A percentile compares a stretch with the other conserved stretches of the same genome.
Evolutionary conservation across 148 eudicot genomes (phyloP).

Genomic region (Diospyros lotus): DNA sequence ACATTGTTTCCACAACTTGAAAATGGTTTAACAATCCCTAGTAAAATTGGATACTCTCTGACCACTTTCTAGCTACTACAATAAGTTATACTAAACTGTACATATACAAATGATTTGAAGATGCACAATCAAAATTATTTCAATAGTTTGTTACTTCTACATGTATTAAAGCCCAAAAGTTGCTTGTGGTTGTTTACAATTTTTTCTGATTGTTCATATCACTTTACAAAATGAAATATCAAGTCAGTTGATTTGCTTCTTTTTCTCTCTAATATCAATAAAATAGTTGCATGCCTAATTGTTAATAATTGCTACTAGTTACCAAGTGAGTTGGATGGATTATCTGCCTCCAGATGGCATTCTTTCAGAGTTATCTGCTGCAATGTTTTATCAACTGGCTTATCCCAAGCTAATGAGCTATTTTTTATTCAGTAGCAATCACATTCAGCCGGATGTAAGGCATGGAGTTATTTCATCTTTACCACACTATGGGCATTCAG

Average conservation of each 20-base stretch:
- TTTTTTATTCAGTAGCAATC: slow-evolving; percentile 31
- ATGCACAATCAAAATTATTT: no score
- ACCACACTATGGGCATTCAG: slow-evolving; percentile 75
- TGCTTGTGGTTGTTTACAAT: no score
- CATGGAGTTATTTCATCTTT: slow-evolving; percentile 37
- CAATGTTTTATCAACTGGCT: not conserved
- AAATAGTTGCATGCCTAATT: not conserved
- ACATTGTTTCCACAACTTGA: no score
- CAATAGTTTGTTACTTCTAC: no score
- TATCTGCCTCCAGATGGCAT: not conserved
- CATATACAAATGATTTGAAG: no score
- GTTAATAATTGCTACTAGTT: not conserved
- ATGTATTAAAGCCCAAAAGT: no score
- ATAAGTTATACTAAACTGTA: no score
- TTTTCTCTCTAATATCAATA: not conserved
- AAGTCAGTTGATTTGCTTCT: no score
- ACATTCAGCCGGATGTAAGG: slow-evolving; percentile 29
- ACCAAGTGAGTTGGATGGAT: not conserved
- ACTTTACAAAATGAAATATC: not conserved
- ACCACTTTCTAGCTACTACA: no score
- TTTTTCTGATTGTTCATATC: not conserved
- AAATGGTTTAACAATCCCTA: no score
- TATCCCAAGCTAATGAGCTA: not conserved
- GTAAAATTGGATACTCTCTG: no score
- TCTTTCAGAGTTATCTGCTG: not conserved